phyloP scores from a whole-genome alignment of 2,329 filamentous ascomycete genomes.

The Ceratocystis ficicola region DNA sequence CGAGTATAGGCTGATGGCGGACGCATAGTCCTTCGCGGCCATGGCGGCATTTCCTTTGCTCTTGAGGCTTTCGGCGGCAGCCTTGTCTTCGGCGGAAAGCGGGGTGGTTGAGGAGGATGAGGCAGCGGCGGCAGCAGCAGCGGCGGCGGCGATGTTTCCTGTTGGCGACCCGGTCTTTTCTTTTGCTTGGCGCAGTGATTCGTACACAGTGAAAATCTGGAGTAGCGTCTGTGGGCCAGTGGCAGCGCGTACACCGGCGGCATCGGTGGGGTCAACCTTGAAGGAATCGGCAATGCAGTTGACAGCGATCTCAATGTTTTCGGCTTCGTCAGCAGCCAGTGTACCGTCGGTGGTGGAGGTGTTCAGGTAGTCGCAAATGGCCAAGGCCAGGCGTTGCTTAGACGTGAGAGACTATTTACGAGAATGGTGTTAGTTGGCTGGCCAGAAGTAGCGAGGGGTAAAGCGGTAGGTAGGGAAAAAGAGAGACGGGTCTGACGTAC shows the following conservation, averaged over 20 bases:
- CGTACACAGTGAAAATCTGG: constrained; percentile 89
- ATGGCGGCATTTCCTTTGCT: constrained; percentile 86
- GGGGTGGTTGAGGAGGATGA: constrained; percentile 29
- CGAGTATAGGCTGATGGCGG: constrained; percentile 77
- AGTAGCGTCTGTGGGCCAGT: constrained; percentile 78
- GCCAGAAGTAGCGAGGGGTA: constrained; percentile 13
- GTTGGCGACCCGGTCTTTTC: constrained; percentile 28
- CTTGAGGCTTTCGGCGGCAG: constrained; percentile 80
- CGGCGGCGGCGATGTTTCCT: constrained; percentile 31
- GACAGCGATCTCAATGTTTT: constrained; percentile 85
- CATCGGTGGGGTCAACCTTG: constrained; percentile 77
- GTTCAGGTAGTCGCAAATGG: constrained; percentile 89
- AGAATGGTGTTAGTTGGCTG: not conserved
- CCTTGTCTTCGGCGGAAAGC: constrained; percentile 49
- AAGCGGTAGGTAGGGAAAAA: not conserved
- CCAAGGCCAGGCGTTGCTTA: constrained; percentile 83
- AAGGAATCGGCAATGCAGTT: constrained; percentile 94
- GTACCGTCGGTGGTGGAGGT: constrained; percentile 79
- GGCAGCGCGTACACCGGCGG: constrained; percentile 59
- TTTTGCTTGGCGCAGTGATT: constrained; percentile 64
- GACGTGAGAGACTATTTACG: constrained; percentile 33
- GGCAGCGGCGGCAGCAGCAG: constrained; percentile 30
- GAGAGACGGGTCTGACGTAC: not conserved
- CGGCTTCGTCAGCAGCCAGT: constrained; percentile 72
- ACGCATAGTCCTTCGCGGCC: constrained; percentile 78